phyloP scores from a whole-genome alignment of 371 early-diverging fungal species.

The Syncephalastrum racemosum region DNA sequence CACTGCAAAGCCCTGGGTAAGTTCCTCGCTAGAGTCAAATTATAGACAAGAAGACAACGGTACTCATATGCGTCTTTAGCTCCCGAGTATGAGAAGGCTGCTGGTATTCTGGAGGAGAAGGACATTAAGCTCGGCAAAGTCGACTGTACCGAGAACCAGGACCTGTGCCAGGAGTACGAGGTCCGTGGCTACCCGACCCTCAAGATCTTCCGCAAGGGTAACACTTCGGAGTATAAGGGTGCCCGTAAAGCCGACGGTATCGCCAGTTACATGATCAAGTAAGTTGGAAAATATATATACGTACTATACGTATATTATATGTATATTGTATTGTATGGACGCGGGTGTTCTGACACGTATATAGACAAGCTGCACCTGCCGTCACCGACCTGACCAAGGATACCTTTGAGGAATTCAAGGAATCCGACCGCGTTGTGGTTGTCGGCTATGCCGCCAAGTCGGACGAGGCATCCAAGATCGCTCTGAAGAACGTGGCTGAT shows the following conservation, averaged over 20 bases:
- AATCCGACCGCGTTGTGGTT: slow-evolving; percentile 84
- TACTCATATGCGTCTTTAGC: slow-evolving; percentile 40
- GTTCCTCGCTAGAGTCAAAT: slow-evolving; percentile 4
- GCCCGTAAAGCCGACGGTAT: slow-evolving; percentile 82
- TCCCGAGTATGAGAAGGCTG: slow-evolving; percentile 92
- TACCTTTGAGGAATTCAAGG: slow-evolving; percentile 70
- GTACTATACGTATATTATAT: slow-evolving; percentile 3
- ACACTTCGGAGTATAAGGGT: slow-evolving; percentile 75
- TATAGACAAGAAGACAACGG: neutral
- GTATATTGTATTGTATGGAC: too few species aligned
- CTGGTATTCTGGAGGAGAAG: slow-evolving; percentile 72
- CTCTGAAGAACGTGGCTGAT: slow-evolving; percentile 69
- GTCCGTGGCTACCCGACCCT: slow-evolving; percentile 93
- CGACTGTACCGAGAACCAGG: slow-evolving; percentile 89
- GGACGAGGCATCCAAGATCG: slow-evolving; percentile 59
- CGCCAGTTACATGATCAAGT: slow-evolving; percentile 89
- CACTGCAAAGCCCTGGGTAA: slow-evolving; percentile 87
- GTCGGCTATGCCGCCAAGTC: slow-evolving; percentile 72
- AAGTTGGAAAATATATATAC: slow-evolving; percentile 18
- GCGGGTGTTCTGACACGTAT: neutral
- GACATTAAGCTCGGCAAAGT: slow-evolving; percentile 86
- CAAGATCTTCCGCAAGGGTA: slow-evolving; percentile 83
- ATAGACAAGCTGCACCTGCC: slow-evolving; percentile 77
- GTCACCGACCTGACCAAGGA: slow-evolving; percentile 66
- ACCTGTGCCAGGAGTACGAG: slow-evolving; percentile 77